phyloP scores from a whole-genome alignment of 305 asterid genomes.

The Solanum hybrid region DNA sequence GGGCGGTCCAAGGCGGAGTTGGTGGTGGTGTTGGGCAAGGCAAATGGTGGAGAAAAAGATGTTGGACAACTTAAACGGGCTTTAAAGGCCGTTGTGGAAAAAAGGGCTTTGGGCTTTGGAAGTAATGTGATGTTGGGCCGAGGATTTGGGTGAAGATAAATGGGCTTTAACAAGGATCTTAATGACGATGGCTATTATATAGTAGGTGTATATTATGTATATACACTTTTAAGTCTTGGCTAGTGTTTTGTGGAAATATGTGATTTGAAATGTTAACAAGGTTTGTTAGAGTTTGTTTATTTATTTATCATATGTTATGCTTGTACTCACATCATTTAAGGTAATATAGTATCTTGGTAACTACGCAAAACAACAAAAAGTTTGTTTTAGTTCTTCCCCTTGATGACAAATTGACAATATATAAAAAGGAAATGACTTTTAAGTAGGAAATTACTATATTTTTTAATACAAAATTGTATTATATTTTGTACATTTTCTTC shows the following conservation, averaged over 20 bases:
- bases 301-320: background rate
- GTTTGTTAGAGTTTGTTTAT: background rate
- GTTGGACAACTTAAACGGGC: constrained; percentile 17
- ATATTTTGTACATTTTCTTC: background rate
- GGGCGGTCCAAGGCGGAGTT: constrained; percentile 33
- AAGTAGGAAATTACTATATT: background rate
- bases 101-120: constrained; percentile 11
- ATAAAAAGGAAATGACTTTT: background rate
- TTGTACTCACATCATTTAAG: background rate
- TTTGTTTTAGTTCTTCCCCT: background rate
- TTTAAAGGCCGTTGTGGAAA: constrained; percentile 24
- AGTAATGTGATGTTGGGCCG: constrained; percentile 8
- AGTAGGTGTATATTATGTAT: background rate
- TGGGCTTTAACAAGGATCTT: background rate
- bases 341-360: background rate
- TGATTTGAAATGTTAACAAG: background rate
- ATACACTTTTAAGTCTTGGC: background rate
- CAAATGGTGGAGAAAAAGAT: constrained; percentile 14
- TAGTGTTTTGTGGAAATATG: background rate
- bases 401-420: background rate
- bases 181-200: background rate
- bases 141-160: background rate
- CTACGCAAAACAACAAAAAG: background rate
- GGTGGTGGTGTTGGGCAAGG: constrained; percentile 20
- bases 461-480: background rate